Base-by-base conservation (phyloP, 108 stramenopile genomes). In the Skeletonema marinoi region DNA sequence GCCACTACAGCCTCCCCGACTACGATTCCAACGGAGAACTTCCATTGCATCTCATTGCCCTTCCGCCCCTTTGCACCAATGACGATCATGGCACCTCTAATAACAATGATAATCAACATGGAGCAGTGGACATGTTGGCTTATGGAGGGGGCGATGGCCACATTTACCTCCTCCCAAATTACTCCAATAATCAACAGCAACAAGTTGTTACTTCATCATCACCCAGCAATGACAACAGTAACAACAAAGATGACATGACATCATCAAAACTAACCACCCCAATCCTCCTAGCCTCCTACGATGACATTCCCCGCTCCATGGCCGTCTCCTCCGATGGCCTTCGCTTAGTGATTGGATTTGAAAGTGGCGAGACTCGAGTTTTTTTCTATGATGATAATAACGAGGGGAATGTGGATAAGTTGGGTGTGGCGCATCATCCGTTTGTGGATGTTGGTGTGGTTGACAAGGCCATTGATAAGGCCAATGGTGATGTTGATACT, bases 131-230 rank as follows among this genome's bases (percentile, higher is more conserved):
- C 73, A 66, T 90, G 12, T 59, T 93, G 10, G 86, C 89, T 16
- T 91, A 90, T 75, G 93, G 93, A 39, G 93, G 90, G 11, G 87
- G 89, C 46, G 84, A 90, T 68, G 93, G 93, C 6, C 39, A 33
- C n/a, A 61, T 93, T 50, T 73, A 70, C 65, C 59, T 66, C 58
- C 38, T 81, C 21, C 56, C 65, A 31, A 29, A 60, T 38, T 36
- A 25, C 11, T 12, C 44, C 11, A 46, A 46, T 46, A 16, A 64
- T 29, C 25, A 25, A 25, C 25, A 25, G 25, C 25, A 25, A 0
- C 25, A 25, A 25, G 25, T 25, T 25, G 25, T 25, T 25, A 25
- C 0, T 25, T 25, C 25, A 25, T 25, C 25, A 25, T 0, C 25
- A 25, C 21, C 2, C 60, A 6, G 35, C 36, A 32, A 12, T 32